Evolutionary conservation across 257 asterid species (phyloP).

Genomic region (Forsythia suspensa): DNA sequence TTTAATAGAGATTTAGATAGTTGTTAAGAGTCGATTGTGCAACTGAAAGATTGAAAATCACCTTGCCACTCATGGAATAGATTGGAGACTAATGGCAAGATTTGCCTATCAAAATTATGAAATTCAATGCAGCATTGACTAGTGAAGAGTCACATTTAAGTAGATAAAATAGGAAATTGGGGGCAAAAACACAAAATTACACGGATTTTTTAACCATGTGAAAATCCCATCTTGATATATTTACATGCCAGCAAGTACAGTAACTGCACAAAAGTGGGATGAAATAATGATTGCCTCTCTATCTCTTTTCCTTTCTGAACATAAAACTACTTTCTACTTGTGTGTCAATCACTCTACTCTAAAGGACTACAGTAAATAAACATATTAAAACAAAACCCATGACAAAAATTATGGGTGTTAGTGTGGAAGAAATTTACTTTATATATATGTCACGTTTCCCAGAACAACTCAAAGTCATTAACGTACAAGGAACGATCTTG

Average conservation of each 20-base stretch:
- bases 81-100: neutral
- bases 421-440: slow-evolving; percentile 33
- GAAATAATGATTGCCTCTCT: slow-evolving; percentile 53
- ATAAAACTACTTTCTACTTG: slow-evolving; percentile 48
- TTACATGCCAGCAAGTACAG: slow-evolving; percentile 48
- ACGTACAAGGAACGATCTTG: slow-evolving; percentile 94
- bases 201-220: slow-evolving; percentile 16
- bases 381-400: slow-evolving; percentile 47
- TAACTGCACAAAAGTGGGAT: slow-evolving; percentile 49
- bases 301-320: slow-evolving; percentile 26
- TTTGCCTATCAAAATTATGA: neutral
- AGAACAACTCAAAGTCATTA: slow-evolving; percentile 83
- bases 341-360: slow-evolving; percentile 48
- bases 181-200: slow-evolving; percentile 4
- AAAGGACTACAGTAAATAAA: slow-evolving; percentile 32
- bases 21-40: neutral
- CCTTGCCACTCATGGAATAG: neutral
- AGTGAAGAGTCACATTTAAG: neutral
- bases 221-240: slow-evolving; percentile 45
- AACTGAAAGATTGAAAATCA: neutral
- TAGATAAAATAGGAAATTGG: neutral
- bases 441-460: slow-evolving; percentile 68
- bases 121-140: neutral
- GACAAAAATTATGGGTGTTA: slow-evolving; percentile 65
- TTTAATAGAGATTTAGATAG: too few relatives aligned